phyloP scores from a whole-genome alignment of 108 stramenopile genomes.

The Conticribra weissflogii region DNA sequence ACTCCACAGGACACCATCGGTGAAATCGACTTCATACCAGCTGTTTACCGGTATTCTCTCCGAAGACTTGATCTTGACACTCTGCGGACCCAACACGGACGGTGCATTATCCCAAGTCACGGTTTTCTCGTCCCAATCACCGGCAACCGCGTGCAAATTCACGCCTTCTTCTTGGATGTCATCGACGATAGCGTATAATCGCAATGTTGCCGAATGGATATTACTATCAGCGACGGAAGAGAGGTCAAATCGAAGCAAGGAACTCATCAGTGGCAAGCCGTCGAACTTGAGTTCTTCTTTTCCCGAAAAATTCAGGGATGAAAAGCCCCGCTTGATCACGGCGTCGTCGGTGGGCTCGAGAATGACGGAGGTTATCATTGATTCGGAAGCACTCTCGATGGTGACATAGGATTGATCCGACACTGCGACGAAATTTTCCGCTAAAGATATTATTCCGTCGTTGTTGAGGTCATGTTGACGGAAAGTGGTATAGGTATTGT shows the following conservation, averaged over 20 bases:
- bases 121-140: not conserved
- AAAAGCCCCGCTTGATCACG: not conserved
- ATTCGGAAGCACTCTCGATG: not conserved
- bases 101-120: not conserved
- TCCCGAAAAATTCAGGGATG: not conserved
- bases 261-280: not conserved
- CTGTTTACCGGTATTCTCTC: not conserved
- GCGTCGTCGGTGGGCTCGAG: not conserved
- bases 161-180: no score
- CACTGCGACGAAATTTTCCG: not conserved
- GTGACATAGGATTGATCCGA: not conserved
- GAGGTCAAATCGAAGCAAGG: not conserved
- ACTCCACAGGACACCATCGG: conserved; percentile 5
- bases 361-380: no score
- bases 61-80: not conserved
- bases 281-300: not conserved
- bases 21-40: conserved; percentile 8
- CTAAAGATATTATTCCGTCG: not conserved
- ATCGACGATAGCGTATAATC: no score
- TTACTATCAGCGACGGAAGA: not conserved
- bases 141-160: not conserved
- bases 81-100: not conserved
- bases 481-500: not conserved
- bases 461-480: not conserved
- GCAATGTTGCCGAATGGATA: not conserved